Conservation (phyloP, 164 flowering plant genomes). For the Dillenia suffruticosa region DNA sequence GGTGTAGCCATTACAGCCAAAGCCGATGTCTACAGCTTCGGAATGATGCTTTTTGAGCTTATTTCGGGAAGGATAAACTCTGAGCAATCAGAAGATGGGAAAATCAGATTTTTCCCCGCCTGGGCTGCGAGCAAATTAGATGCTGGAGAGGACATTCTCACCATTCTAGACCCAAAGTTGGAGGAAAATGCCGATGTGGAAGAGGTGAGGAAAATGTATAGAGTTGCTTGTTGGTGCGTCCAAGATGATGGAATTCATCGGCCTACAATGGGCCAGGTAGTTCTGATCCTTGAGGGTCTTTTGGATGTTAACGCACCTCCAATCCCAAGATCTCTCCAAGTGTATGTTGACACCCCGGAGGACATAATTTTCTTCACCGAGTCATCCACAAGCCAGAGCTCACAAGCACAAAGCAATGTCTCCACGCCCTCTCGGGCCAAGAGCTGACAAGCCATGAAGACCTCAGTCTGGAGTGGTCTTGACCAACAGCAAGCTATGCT, state of each 20-base stretch:
- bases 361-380: conserved; percentile 38
- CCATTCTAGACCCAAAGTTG: conserved; percentile 25
- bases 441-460: conserved; percentile 13
- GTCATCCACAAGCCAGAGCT: conserved; percentile 27
- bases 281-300: too few species aligned
- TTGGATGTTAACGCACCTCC: too few species aligned
- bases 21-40: neutral
- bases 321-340: too few species aligned
- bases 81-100: conserved; percentile 14
- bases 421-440: conserved; percentile 25
- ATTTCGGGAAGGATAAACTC: conserved; percentile 31
- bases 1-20: too few species aligned
- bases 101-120: conserved; percentile 23
- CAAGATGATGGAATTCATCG: too few species aligned
- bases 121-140: conserved; percentile 12
- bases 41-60: conserved; percentile 40
- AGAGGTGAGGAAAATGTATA: conserved; percentile 19
- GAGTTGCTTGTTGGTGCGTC: neutral
- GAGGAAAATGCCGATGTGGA: conserved; percentile 17
- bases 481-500: neutral
- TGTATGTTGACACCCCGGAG: conserved; percentile 26
- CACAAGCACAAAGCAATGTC: conserved; percentile 11
- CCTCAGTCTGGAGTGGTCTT: neutral
- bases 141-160: conserved; percentile 15
- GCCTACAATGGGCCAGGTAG: too few species aligned